Percentiles rank a stretch among this genome's conserved stretches.
phyloP scores from a whole-genome alignment of 2,329 filamentous ascomycete species.

The Dryadomyces sulphureus region DNA sequence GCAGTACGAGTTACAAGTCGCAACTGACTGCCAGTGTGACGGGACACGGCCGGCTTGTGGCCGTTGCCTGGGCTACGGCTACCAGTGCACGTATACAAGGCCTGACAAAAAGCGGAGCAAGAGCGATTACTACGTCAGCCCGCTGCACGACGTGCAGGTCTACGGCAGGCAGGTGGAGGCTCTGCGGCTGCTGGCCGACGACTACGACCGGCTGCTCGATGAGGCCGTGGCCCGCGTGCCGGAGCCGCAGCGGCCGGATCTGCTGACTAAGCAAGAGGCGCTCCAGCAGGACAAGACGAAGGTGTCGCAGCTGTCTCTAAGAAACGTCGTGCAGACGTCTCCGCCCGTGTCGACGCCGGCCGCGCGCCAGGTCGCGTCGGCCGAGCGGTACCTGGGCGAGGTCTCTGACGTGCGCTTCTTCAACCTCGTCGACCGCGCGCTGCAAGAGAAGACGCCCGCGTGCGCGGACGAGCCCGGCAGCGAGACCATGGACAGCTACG shows the following conservation, averaged over 20 bases:
- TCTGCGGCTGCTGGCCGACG: not conserved
- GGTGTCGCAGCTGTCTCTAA: no score
- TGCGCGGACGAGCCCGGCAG: constrained; percentile 2
- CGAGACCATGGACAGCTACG: constrained; percentile 12
- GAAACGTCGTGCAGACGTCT: not conserved
- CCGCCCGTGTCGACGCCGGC: not conserved
- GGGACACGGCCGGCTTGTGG: constrained; percentile 12
- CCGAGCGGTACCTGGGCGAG: constrained; percentile 20
- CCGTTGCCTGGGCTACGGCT: constrained; percentile 14
- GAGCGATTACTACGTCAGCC: not conserved
- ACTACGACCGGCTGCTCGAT: constrained; percentile 2
- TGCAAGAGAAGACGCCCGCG: constrained; percentile 7
- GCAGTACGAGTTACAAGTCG: not conserved
- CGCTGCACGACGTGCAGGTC: not conserved
- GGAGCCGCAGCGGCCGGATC: not conserved
- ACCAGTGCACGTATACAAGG: constrained; percentile 10
- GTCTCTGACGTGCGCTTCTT: constrained; percentile 23
- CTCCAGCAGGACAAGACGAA: no score
- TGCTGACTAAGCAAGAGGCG: not conserved
- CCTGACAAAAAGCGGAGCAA: constrained; percentile 4
- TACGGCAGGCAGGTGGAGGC: not conserved
- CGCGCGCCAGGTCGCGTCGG: not conserved
- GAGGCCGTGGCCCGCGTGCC: not conserved
- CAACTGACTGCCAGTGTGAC: constrained; percentile 8
- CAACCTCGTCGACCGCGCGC: constrained; percentile 17